phyloP scores from a whole-genome alignment of 441 rosid genomes.

The Erodium moschatum region DNA sequence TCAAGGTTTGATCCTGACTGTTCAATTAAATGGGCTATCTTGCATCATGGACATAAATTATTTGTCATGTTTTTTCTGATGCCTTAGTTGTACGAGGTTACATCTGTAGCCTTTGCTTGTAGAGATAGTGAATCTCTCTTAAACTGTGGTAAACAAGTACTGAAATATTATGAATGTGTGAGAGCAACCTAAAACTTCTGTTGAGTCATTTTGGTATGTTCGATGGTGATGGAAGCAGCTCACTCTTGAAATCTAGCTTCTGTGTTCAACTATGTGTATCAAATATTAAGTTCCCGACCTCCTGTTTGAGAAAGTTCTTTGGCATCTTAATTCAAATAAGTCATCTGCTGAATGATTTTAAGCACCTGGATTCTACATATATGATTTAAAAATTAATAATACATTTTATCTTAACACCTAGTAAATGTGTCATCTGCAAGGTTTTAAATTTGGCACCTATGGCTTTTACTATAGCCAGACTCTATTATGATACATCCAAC shows the following conservation, averaged over 20 bases:
- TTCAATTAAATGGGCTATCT: not conserved
- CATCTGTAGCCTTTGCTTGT: no score
- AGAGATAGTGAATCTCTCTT: no score
- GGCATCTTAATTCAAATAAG: not conserved
- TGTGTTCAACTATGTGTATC: not conserved
- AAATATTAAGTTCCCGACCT: not conserved
- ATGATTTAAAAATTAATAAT: not conserved
- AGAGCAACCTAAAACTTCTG: no score
- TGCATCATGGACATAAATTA: no score
- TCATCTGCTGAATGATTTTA: not conserved
- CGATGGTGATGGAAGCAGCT: not conserved
- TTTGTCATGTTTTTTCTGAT: no score
- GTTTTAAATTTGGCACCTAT: not conserved
- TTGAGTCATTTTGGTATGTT: no score
- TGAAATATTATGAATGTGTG: no score
- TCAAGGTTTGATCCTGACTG: constrained; percentile 49
- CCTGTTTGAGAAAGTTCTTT: no score
- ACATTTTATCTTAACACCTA: not conserved
- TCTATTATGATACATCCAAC: not conserved
- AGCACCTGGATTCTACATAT: not conserved
- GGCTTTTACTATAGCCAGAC: not conserved
- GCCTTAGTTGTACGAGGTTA: no score
- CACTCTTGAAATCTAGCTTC: not conserved
- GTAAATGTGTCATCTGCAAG: not conserved
- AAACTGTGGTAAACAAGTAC: no score